Base-by-base conservation (phyloP, 352 stramenopile species). In the Pythium folliculosum region DNA sequence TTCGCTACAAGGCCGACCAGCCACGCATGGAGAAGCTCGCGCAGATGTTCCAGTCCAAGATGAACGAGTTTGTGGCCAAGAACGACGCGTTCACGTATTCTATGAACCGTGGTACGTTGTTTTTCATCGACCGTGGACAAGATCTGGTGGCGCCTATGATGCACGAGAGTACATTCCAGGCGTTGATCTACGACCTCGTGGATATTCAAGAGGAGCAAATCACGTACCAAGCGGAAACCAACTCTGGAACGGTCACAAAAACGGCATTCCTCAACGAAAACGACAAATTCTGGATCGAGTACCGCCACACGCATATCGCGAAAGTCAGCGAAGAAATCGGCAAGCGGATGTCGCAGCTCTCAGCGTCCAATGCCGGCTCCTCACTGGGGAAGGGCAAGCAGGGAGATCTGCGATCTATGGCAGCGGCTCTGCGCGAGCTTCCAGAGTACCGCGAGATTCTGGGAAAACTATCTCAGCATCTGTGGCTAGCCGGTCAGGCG, bases 111-210 rank as follows among this genome's bases (percentile, higher is more conserved):
- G 89, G 92, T 0, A 99, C 96, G 0, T 59, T 99, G 7, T 76
- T 99, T 1, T 85, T 99, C 30, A 77, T 99, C 50, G 97, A 99
- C 77, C 83, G 97, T 53, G 85, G 88, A 4, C 88, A 97, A 66
- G 97, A 99, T 76, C 86, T 91, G 47, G 77, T 99, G 22, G 91
- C 96, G 16, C 97, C 97, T 0, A 77, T 99, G 38, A 97, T 99
- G 74, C 97, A 99, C 75, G 96, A 99, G 71, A 99, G 98, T 76
- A 98, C 90, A 3, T 99, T 99, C 75, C 96, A 99, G 75, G 91
- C 96, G 1, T 95, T 99, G 85, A 92, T 99, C 17, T 96, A 99
- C 70, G 96, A 99, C 66, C 73, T 99, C 25, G 80, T 99, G 7
- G 75, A 87, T 5, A 77, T 99, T n/a, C 77, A 98, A 30, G 96